Conservation (phyloP, 768 basidiomycete species). For the Hemileccinum rubropunctum region DNA sequence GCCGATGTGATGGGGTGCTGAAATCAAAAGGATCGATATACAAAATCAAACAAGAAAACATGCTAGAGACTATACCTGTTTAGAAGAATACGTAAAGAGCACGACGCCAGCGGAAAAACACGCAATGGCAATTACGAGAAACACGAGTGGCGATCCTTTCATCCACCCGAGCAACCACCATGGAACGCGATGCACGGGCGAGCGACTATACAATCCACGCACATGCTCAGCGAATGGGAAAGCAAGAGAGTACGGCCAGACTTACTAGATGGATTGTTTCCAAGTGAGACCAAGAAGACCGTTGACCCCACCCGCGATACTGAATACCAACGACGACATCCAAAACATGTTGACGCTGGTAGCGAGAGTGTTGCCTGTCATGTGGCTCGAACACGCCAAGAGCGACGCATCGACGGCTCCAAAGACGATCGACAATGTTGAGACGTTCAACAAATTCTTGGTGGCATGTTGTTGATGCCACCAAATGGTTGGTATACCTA, state of each 20-base stretch:
- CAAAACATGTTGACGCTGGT: conserved; percentile 48
- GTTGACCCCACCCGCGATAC: conserved; percentile 51
- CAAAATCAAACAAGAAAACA: not conserved
- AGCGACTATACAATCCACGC: conserved; percentile 32
- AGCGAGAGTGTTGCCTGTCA: conserved; percentile 30
- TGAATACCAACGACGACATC: conserved; percentile 53
- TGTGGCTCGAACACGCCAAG: conserved; percentile 40
- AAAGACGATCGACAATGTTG: conserved; percentile 55
- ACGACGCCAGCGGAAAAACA: conserved; percentile 78
- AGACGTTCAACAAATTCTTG: conserved; percentile 46
- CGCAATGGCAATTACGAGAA: conserved; percentile 78
- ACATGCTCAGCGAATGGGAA: not conserved
- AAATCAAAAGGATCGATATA: not conserved
- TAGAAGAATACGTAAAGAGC: conserved; percentile 71
- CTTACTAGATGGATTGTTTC: conserved; percentile 55
- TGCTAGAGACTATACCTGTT: conserved; percentile 44
- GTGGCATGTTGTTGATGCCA: conserved; percentile 51
- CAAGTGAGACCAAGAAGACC: conserved; percentile 50
- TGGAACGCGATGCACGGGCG: conserved; percentile 49
- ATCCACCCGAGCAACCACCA: conserved; percentile 73
- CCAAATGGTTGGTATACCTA: conserved; percentile 51
- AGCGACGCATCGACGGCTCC: conserved; percentile 50
- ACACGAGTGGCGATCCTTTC: conserved; percentile 78
- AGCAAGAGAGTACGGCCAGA: not conserved
- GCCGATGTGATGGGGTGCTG: conserved; percentile 61